These are phyloP conservation scores for Acrasis kona DNA, from an alignment of 78 protist species.

Conservation along the genomic window DNA sequence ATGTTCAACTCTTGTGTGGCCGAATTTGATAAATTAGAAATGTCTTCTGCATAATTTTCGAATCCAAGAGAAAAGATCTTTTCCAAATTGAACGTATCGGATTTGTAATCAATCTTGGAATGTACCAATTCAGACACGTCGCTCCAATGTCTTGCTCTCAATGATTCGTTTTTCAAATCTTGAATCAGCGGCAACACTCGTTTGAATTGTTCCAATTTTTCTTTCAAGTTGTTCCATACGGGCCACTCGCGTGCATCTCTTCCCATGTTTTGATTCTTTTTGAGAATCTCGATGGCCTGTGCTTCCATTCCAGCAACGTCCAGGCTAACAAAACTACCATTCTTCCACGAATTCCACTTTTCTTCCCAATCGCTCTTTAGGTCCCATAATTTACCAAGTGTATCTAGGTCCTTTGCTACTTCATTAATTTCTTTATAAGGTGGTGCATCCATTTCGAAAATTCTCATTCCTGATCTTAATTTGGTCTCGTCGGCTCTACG, in stretches of 20 bases:
- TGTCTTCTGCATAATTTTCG: constrained; percentile 30
- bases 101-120: constrained; percentile 22
- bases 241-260: not conserved
- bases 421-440: constrained; percentile 7
- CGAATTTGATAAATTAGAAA: constrained; percentile 22
- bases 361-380: constrained; percentile 37
- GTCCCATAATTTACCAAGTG: constrained; percentile 43
- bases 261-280: constrained; percentile 2
- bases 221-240: constrained; percentile 17
- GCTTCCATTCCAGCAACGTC: constrained; percentile 29
- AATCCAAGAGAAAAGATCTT: constrained; percentile 45
- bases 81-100: constrained; percentile 54
- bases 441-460: constrained; percentile 37
- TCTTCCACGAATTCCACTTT: constrained; percentile 20
- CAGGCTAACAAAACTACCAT: constrained; percentile 9
- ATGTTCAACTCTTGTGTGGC: constrained; percentile 62
- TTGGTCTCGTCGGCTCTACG: not conserved
- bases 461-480: constrained; percentile 34
- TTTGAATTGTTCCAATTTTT: constrained; percentile 33
- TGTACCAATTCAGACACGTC: constrained; percentile 39
- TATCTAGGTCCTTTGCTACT: constrained; percentile 17
- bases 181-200: constrained; percentile 45
- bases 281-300: not conserved
- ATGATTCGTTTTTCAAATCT: constrained; percentile 42
- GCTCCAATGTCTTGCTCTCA: constrained; percentile 70